Percentiles rank a stretch among this genome's conserved stretches.
Evolutionary conservation across 2,329 filamentous ascomycete species (phyloP).

Genomic region (Ophiostoma sp.): DNA sequence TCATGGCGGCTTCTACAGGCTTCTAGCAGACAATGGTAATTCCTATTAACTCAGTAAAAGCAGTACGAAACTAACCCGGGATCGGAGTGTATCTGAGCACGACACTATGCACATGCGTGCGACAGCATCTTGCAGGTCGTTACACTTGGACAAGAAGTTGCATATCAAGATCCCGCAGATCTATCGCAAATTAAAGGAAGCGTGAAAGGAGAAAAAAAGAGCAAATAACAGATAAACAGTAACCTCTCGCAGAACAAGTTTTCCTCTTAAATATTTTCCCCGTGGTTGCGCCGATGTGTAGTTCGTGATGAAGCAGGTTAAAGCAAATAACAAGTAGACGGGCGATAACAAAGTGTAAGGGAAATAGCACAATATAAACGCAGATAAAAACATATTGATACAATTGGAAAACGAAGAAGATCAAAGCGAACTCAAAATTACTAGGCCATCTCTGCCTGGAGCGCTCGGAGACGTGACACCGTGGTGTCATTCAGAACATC

Average conservation of each 20-base stretch:
- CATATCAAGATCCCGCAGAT: not conserved
- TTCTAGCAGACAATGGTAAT: no score
- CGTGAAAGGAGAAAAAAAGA: not conserved
- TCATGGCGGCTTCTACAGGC: no score
- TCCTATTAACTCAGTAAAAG: no score
- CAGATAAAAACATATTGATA: not conserved
- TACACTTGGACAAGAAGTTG: not conserved
- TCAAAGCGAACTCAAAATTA: not conserved
- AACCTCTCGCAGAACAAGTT: no score
- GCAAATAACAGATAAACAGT: no score
- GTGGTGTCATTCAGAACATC: conserved; percentile 17
- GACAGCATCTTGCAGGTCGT: not conserved
- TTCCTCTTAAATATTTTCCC: no score
- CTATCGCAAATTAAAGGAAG: not conserved
- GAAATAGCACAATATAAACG: not conserved
- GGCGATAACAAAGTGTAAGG: not conserved
- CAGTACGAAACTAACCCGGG: no score
- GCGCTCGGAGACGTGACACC: conserved; percentile 5
- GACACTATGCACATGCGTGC: not conserved
- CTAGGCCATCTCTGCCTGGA: conserved; percentile 17
- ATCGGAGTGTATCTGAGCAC: not conserved
- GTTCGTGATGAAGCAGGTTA: not conserved
- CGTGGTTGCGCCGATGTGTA: not conserved
- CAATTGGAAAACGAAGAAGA: not conserved
- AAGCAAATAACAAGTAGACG: not conserved